Base-by-base conservation (phyloP, 2,329 filamentous ascomycete species). In the Penicillium frequentans region DNA sequence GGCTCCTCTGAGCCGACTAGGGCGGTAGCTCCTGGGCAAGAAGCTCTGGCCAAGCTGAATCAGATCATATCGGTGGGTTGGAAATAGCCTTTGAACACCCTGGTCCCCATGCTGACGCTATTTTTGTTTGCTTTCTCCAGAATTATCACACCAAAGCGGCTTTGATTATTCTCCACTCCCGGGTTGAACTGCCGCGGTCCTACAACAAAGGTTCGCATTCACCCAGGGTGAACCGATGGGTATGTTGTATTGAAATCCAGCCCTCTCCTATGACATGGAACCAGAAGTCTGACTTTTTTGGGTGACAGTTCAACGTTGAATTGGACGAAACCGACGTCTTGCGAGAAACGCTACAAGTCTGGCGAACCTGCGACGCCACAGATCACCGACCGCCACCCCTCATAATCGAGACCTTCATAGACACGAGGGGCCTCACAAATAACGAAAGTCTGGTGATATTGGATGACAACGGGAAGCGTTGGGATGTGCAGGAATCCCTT, bases 131-230 rank as follows among this genome's bases (percentile, higher is more conserved):
- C 50, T 35, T 10, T 9, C 11, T 54, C 14, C 68, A 97, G 92
- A 96, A 97, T 73, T 95, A 96, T 75, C 90, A 93, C 73, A 87
- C 86, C 64, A 98, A 97, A 79, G 88, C 90, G 35, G 91, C 92
- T 39, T 84, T 95, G 51, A 84, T 95, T 49, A 88, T 98, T 54
- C 79, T 96, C 35, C 90, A 93, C 63, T 90, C 93, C 10, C 85
- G 93, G 64, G 87, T 93, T 61, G 85, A 86, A 54, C 82, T 96
- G 9, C 77, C 87, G 70, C 75, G 84, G 72, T 71, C 77, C 33
- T 83, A 79, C 69, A 82, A 75, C 27, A 83, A 81, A 66, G 82
- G 82, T 60, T 82, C 84, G 21, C 81, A 84, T 42, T 75, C 65
- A 62, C 84, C 85, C 61, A 89, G 88, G 74, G 82, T 89, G 50